phyloP scores from a whole-genome alignment of 345 rosid species.

The Brassica carinata region DNA sequence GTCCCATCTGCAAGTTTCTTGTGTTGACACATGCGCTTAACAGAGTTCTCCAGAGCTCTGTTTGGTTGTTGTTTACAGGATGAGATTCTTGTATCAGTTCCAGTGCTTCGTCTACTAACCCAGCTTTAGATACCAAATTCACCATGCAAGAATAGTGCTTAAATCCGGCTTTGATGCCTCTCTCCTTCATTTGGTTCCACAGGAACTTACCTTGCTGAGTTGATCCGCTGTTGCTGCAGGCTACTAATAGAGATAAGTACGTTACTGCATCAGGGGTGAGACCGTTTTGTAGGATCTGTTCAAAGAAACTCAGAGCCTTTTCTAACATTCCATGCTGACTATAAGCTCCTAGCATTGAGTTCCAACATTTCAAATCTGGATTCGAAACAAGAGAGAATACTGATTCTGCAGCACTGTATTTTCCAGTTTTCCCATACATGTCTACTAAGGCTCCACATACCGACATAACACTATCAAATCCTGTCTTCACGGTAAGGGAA shows the following conservation, averaged over 20 bases:
- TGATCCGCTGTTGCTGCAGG: slow-evolving; percentile 74
- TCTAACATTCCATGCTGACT: slow-evolving; percentile 76
- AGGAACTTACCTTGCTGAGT: slow-evolving; percentile 60
- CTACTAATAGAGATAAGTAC: slow-evolving; percentile 69
- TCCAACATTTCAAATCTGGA: slow-evolving; percentile 92
- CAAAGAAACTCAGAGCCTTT: slow-evolving; percentile 54
- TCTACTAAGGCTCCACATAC: slow-evolving; percentile 74
- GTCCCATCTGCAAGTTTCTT: slow-evolving; percentile 57
- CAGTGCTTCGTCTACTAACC: slow-evolving; percentile 63
- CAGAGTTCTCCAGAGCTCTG: slow-evolving; percentile 84
- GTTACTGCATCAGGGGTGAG: slow-evolving; percentile 69
- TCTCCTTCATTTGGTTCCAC: slow-evolving; percentile 67
- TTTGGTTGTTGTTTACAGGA: slow-evolving; percentile 37
- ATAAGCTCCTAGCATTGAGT: slow-evolving; percentile 77
- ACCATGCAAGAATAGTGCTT: slow-evolving; percentile 90
- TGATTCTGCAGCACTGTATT: slow-evolving; percentile 53
- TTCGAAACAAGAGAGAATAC: slow-evolving; percentile 47
- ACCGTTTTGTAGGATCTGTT: slow-evolving; percentile 45
- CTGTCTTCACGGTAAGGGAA: slow-evolving; percentile 57
- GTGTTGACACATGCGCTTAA: slow-evolving; percentile 63
- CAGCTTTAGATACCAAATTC: slow-evolving; percentile 76
- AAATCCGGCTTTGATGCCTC: slow-evolving; percentile 52
- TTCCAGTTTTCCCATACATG: slow-evolving; percentile 84
- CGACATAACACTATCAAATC: slow-evolving; percentile 52
- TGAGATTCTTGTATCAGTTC: slow-evolving; percentile 53